phyloP scores from a whole-genome alignment of 495 filamentous ascomycete genomes.

The Recurvomyces mirabilis region DNA sequence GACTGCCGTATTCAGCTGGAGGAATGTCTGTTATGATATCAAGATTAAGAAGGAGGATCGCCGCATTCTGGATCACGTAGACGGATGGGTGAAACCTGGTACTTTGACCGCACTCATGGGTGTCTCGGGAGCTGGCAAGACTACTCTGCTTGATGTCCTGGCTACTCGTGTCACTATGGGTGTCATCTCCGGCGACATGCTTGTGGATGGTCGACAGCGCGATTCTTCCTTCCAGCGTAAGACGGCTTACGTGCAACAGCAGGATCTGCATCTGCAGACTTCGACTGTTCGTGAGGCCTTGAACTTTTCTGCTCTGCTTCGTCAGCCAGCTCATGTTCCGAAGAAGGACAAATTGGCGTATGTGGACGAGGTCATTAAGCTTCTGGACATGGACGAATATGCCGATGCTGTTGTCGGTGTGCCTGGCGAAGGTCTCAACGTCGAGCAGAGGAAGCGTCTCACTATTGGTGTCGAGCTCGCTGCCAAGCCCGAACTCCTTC shows the following conservation, averaged over 20 bases:
- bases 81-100: conserved; percentile 86
- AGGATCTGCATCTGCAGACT: conserved; percentile 81
- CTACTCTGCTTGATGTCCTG: conserved; percentile 59
- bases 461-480: conserved; percentile 30
- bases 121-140: conserved; percentile 61
- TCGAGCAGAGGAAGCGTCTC: conserved; percentile 51
- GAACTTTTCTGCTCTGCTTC: conserved; percentile 69
- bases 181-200: conserved; percentile 73
- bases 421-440: conserved; percentile 80
- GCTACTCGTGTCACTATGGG: conserved; percentile 78
- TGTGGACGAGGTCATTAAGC: conserved; percentile 81
- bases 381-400: conserved; percentile 79
- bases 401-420: conserved; percentile 82
- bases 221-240: conserved; percentile 82
- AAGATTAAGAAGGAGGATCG: conserved; percentile 68
- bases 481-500: conserved; percentile 24
- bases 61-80: conserved; percentile 71
- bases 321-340: conserved; percentile 62
- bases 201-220: conserved; percentile 64
- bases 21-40: conserved; percentile 76
- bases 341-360: conserved; percentile 70
- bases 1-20: conserved; percentile 75
- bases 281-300: conserved; percentile 80
- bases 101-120: conserved; percentile 85
- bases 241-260: conserved; percentile 92